phyloP scores from a whole-genome alignment of 108 stramenopile species.

The Schizochytrium sp. region DNA sequence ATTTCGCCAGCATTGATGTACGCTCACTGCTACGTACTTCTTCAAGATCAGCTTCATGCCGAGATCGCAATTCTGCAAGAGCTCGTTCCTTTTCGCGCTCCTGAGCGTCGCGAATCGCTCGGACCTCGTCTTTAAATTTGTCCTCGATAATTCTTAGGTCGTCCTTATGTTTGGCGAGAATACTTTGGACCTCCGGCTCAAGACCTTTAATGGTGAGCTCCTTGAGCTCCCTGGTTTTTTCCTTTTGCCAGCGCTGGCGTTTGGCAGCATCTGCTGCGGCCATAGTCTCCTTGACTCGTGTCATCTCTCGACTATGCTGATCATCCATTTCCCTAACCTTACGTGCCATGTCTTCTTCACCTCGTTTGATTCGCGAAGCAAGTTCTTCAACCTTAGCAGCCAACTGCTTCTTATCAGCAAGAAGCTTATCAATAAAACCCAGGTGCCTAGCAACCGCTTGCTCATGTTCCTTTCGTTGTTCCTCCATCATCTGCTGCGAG shows the following conservation, averaged over 20 bases:
- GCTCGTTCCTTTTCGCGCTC: constrained; percentile 51
- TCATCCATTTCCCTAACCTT: neutral
- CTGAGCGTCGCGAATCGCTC: neutral
- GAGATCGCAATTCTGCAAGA: constrained; percentile 49
- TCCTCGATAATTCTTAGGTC: constrained; percentile 58
- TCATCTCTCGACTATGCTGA: neutral
- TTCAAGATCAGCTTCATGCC: constrained; percentile 21
- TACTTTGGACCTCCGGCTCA: constrained; percentile 65
- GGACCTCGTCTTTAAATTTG: constrained; percentile 58
- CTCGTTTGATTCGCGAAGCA: neutral
- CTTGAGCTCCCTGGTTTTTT: constrained; percentile 62
- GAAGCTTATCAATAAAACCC: constrained; percentile 50
- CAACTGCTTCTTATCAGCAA: constrained; percentile 35
- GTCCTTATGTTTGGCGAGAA: constrained; percentile 63
- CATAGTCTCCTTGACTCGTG: constrained; percentile 36
- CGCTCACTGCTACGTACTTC: constrained; percentile 61
- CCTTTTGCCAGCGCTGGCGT: constrained; percentile 61
- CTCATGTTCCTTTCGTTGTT: constrained; percentile 30
- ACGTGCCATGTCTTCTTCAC: constrained; percentile 19
- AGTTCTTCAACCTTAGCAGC: constrained; percentile 53
- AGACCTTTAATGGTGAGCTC: constrained; percentile 65
- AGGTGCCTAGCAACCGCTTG: constrained; percentile 33
- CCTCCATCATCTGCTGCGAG: neutral
- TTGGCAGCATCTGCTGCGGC: constrained; percentile 54
- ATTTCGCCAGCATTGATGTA: neutral